Conservation (phyloP, 805 yeast species). For the Millerozyma acaciae region DNA sequence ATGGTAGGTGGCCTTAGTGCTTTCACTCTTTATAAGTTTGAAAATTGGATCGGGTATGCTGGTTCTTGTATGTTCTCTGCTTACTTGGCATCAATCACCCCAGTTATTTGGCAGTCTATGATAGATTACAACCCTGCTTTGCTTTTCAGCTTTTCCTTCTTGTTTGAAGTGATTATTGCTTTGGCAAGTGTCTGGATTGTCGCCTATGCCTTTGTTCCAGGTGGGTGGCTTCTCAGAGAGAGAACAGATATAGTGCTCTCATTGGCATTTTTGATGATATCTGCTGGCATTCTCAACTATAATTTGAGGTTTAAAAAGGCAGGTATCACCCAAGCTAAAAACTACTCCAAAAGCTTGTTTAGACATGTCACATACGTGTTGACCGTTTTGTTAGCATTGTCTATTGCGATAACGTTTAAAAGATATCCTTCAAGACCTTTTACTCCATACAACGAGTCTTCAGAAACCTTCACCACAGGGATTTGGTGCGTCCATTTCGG, state of each 20-base stretch:
- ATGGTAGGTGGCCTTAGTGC: conserved; percentile 49
- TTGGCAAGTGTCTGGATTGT: conserved; percentile 94
- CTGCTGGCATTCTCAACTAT: conserved; percentile 48
- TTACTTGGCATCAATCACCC: conserved; percentile 60
- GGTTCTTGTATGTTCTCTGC: conserved; percentile 66
- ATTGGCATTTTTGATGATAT: conserved; percentile 49
- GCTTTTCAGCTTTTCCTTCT: conserved; percentile 46
- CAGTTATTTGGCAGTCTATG: conserved; percentile 56
- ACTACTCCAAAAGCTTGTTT: conserved; percentile 14
- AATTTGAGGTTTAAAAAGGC: conserved; percentile 22
- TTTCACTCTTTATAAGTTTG: conserved; percentile 43
- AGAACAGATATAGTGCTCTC: conserved; percentile 74
- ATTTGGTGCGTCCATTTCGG: conserved; percentile 99
- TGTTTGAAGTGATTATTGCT: conserved; percentile 50
- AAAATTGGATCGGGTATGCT: conserved; percentile 68
- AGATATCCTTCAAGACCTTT: conserved; percentile 61
- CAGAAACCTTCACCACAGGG: conserved; percentile 83
- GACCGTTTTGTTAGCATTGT: conserved; percentile 45
- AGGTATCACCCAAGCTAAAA: conserved; percentile 17
- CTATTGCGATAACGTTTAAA: conserved; percentile 56
- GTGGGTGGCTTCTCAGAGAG: conserved; percentile 84
- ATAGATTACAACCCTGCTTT: conserved; percentile 54
- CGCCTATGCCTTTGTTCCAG: conserved; percentile 97
- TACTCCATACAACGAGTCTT: conserved; percentile 46
- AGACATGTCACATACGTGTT: conserved; percentile 28